phyloP scores from a whole-genome alignment of 805 yeast genomes.

The Candida nemodendra region DNA sequence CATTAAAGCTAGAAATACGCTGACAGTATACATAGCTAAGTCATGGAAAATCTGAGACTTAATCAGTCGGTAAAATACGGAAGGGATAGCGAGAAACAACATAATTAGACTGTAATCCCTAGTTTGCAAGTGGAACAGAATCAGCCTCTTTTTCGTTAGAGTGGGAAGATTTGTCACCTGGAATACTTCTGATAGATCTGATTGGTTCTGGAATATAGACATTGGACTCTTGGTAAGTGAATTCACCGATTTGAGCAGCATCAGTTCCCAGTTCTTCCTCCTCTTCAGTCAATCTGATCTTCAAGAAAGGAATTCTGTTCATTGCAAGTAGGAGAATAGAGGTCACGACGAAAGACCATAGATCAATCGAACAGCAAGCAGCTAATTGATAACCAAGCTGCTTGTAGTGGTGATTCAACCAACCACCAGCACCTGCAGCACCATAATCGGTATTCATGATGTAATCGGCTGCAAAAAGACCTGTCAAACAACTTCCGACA shows the following conservation, averaged over 20 bases:
- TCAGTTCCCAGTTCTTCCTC: constrained; percentile 90
- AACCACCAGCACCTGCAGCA: constrained; percentile 71
- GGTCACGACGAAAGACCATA: constrained; percentile 76
- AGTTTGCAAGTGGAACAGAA: constrained; percentile 31
- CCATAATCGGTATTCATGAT: constrained; percentile 79
- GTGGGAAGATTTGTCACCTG: constrained; percentile 14
- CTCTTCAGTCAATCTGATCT: constrained; percentile 79
- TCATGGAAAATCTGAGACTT: too few relatives aligned
- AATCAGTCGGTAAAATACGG: neutral
- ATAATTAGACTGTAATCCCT: constrained; percentile 17
- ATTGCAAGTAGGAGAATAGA: constrained; percentile 61
- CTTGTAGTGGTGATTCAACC: constrained; percentile 78
- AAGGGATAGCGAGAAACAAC: neutral
- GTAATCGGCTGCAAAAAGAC: constrained; percentile 89
- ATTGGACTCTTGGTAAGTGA: constrained; percentile 66
- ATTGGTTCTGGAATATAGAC: constrained; percentile 76
- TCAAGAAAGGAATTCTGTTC: constrained; percentile 78
- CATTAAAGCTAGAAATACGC: too few relatives aligned
- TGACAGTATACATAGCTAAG: too few relatives aligned
- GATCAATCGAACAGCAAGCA: constrained; percentile 64
- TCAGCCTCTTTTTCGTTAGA: constrained; percentile 26
- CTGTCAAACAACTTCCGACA: constrained; percentile 80
- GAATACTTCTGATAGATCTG: constrained; percentile 48
- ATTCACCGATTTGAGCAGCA: constrained; percentile 87
- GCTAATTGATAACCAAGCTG: constrained; percentile 91